Conservation (phyloP, 208 protist species). For the Acanthamoeba polyphaga region DNA sequence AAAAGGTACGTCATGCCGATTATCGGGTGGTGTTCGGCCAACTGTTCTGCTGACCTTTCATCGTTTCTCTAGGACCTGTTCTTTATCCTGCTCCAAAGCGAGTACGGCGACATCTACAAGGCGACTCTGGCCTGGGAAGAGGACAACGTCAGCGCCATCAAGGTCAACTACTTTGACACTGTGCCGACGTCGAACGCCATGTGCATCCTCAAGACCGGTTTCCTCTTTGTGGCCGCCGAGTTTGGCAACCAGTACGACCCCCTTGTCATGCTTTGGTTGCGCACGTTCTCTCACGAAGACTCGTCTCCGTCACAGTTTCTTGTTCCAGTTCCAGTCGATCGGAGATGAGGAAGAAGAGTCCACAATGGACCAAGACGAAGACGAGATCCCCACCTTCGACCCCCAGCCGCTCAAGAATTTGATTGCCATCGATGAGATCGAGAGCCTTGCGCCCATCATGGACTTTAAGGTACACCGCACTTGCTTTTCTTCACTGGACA, state of each 20-base stretch:
- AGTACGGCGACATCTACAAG: constrained; percentile 98
- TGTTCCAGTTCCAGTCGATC: constrained; percentile 94
- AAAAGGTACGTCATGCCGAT: constrained; percentile 76
- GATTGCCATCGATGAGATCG: constrained; percentile 88
- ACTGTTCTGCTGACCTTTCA: background rate
- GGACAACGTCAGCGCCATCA: constrained; percentile 89
- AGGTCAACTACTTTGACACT: constrained; percentile 98
- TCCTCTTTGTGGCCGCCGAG: constrained; percentile 97
- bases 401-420: constrained; percentile 91
- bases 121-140: constrained; percentile 93
- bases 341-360: constrained; percentile 89
- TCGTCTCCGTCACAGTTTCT: constrained; percentile 8
- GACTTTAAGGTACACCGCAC: constrained; percentile 81
- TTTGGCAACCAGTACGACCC: constrained; percentile 94
- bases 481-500: background rate
- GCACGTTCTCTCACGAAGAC: background rate
- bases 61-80: constrained; percentile 87
- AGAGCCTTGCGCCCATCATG: constrained; percentile 91
- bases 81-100: constrained; percentile 97
- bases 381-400: constrained; percentile 73
- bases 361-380: constrained; percentile 66
- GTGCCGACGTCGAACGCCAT: constrained; percentile 94
- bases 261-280: background rate
- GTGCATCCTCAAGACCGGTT: constrained; percentile 95
- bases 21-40: too few species aligned